Evolutionary conservation across 2,329 filamentous ascomycete species (phyloP).

Genomic region (Colletotrichum euphorbiae): DNA sequence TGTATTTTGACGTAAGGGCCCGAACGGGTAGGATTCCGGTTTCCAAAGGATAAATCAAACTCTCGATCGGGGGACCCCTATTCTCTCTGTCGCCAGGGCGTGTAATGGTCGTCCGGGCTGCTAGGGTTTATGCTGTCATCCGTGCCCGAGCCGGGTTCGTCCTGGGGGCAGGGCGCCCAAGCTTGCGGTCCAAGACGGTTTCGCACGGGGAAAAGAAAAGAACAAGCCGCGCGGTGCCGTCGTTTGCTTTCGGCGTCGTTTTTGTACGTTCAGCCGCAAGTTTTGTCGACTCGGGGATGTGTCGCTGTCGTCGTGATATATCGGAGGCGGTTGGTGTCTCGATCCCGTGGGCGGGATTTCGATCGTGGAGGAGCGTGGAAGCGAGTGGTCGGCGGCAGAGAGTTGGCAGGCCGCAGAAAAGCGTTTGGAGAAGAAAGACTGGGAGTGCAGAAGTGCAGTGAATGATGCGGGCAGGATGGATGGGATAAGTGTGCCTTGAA

Average conservation of each 20-base stretch:
- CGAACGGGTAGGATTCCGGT: slow-evolving; percentile 16
- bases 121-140: slow-evolving; percentile 38
- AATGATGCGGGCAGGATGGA: slow-evolving; percentile 6
- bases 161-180: slow-evolving; percentile 29
- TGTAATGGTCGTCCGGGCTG: slow-evolving; percentile 20
- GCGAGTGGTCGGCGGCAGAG: slow-evolving; percentile 14
- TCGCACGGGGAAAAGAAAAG: slow-evolving; percentile 26
- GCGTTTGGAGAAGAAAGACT: neutral
- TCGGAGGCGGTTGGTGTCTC: slow-evolving; percentile 4
- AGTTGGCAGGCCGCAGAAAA: slow-evolving; percentile 8
- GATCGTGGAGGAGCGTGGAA: slow-evolving; percentile 20
- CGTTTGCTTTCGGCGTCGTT: neutral
- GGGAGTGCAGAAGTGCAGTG: slow-evolving; percentile 1
- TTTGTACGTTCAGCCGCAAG: neutral
- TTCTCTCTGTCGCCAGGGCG: slow-evolving; percentile 6
- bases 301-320: slow-evolving; percentile 27
- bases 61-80: slow-evolving; percentile 34
- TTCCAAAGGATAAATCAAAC: slow-evolving; percentile 19
- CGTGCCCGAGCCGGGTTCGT: slow-evolving; percentile 34
- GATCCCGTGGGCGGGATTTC: slow-evolving; percentile 30
- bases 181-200: slow-evolving; percentile 29
- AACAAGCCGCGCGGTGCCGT: slow-evolving; percentile 6
- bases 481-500: neutral
- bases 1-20: slow-evolving; percentile 27
- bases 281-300: neutral